Evolutionary conservation across 257 asterid species (phyloP), one percentile per base, ranked within the genome.

Genomic region (Solanum appendiculatum): DNA sequence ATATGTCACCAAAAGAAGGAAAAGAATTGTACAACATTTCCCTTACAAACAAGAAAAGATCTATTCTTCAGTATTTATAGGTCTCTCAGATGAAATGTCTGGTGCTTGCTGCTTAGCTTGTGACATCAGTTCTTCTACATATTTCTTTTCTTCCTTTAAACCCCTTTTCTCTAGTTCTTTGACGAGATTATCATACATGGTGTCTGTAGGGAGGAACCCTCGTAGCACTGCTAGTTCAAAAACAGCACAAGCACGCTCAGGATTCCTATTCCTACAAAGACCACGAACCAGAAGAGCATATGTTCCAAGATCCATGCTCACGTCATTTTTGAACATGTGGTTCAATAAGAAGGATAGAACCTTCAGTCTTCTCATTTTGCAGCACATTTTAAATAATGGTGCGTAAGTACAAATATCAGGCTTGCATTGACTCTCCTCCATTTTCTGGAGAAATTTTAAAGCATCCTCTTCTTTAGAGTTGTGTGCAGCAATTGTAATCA

Each of bases 311-410:
- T 95, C 98, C 56, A 94, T 82, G 89, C 95, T 87, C 42, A 97
- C 92, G 69, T 94, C 92, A 39, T 96, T 95, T 86, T 87, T 90
- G 88, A 93, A 94, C 99, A 97, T 95, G 88, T 96, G 99, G 58
- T 72, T 89, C 91, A 97, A 82, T 92, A 97, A 82, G 92, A 95
- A 94, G 9, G 94, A 82, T 66, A 97, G 96, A 90, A 94, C 98
- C 90, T 94, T 97, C 97, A 92, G 92, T 88, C 99, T 92, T 40
- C 87, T 91, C 93, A 95, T 80, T 82, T 83, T 93, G 90, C 98
- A 97, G 89, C 99, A 95, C 99, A 97, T 93, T 88, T 96, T 97
- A 91, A 97, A 58, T 78, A 97, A 86, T 6, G 99, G 99, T 0
- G 86, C 88, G 37, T 96, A 97, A 40, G 99, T 95, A 60, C 85